Evolutionary conservation across 2,329 filamentous ascomycete genomes (phyloP).

Genomic region (Coniochaeta hoffmannii): DNA sequence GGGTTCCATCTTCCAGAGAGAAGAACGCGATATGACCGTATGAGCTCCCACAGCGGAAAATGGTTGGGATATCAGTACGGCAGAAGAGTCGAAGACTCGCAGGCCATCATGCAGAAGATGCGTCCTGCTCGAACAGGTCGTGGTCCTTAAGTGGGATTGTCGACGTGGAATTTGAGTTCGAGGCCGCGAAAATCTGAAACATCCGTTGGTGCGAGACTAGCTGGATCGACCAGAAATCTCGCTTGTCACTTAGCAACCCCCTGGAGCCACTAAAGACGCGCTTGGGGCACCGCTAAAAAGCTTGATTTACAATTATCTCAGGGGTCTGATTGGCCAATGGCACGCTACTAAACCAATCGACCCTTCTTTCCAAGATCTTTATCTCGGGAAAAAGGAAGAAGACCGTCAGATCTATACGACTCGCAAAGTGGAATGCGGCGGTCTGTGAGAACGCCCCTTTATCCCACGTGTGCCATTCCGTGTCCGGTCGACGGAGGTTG

Average conservation of each 20-base stretch:
- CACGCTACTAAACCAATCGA: background rate
- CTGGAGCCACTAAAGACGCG: background rate
- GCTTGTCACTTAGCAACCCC: background rate
- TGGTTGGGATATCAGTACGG: too few species aligned
- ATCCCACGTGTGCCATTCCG: background rate
- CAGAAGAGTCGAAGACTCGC: too few species aligned
- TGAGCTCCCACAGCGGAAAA: too few species aligned
- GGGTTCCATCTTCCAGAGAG: too few species aligned
- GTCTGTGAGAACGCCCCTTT: too few species aligned
- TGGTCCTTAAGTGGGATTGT: background rate
- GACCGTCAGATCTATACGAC: background rate
- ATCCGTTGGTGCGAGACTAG: slow-evolving; percentile 1
- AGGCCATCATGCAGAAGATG: background rate
- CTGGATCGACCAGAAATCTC: background rate
- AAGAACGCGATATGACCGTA: too few species aligned
- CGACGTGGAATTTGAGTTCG: background rate
- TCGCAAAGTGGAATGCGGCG: too few species aligned
- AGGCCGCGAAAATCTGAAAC: background rate
- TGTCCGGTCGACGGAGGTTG: background rate
- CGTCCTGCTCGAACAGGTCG: background rate
- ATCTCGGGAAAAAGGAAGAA: slow-evolving; percentile 1
- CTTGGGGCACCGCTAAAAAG: background rate
- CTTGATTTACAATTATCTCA: background rate
- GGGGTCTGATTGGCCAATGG: background rate
- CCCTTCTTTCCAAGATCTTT: background rate